Evolutionary conservation across 805 yeast species (phyloP), one percentile per base, ranked within the genome.

Genomic region (Nakazawaea molendinolei): DNA sequence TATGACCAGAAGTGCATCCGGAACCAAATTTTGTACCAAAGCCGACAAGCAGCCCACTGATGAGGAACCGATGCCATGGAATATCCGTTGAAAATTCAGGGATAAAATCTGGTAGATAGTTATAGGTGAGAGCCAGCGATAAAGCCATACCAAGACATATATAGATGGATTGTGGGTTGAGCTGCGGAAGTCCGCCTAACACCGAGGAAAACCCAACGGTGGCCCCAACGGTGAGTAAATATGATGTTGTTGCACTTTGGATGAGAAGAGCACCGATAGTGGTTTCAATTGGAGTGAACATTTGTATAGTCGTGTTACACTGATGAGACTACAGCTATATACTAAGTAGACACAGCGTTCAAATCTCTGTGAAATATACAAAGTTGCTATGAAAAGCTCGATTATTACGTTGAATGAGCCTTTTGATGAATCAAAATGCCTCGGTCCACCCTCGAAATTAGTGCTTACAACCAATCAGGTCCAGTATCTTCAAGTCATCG

Each of bases 1-100:
- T 67, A 44, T 72, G 77, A 3, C 78, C 78, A 0, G 76, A 69
- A 1, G 77, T 72, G 38, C 78, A 72, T 2, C 77, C 78, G 21
- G 60, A 52, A 0, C 72, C 76, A 22, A 56, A 47, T 23, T 59
- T 59, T 0, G 77, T 65, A 1, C 78, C 78, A 2, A 64, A 15
- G 0, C 78, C 78, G 3, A 63, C 70, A 2, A 70, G 44, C 0
- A 60, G 37, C 0, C 77, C 76, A 2, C 71, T 60, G 8, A 44
- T 17, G 5, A 36, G n/a, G 31, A 6, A 18, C 12, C 5, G 6
- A 7, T 17, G 31, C 8, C 13, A 5, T 15, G 10, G 23, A 28
- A 5, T 5, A 19, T 7, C 4, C 8, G 10, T 10, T 22, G 23
- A 10, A 10, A 22, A 22, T 22, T 22, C 10, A 10, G 23, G 23